A percentile compares a stretch with the other conserved stretches of the same genome.
Conservation (phyloP, 2,329 filamentous ascomycete species). For the Oidium heveae region DNA sequence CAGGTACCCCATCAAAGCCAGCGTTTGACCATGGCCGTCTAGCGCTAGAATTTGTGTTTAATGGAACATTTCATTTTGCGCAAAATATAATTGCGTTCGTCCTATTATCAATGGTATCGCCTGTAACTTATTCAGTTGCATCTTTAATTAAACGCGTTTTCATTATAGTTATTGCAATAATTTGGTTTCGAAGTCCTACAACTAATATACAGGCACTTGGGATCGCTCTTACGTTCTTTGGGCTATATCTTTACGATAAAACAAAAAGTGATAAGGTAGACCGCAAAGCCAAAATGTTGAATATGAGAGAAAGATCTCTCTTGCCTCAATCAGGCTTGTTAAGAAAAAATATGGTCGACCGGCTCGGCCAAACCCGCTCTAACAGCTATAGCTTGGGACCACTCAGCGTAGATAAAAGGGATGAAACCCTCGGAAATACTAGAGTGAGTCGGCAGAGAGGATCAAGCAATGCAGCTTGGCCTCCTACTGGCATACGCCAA, state of each 20-base stretch:
- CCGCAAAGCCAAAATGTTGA: constrained; percentile 47
- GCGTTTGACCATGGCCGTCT: constrained; percentile 52
- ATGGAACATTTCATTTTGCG: constrained; percentile 85
- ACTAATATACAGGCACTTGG: constrained; percentile 62
- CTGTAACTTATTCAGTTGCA: constrained; percentile 91
- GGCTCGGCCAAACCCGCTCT: constrained; percentile 16
- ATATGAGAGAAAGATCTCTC: constrained; percentile 15
- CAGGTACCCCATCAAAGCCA: constrained; percentile 23
- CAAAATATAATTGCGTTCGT: constrained; percentile 93
- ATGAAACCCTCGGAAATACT: constrained; percentile 27
- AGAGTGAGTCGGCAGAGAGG: constrained; percentile 22
- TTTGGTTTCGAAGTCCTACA: constrained; percentile 88
- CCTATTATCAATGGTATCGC: constrained; percentile 74
- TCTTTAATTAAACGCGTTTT: constrained; percentile 93
- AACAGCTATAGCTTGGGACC: constrained; percentile 17
- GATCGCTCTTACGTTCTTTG: constrained; percentile 71
- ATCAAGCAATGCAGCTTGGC: constrained; percentile 29
- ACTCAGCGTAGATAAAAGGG: constrained; percentile 9
- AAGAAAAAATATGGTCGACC: constrained; percentile 5
- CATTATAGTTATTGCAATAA: constrained; percentile 78
- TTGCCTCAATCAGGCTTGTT: constrained; percentile 8
- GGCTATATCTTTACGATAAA: constrained; percentile 85
- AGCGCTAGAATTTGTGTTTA: constrained; percentile 78
- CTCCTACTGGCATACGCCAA: constrained; percentile 59
- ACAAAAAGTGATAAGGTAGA: constrained; percentile 79